These are phyloP conservation scores for Ustilago esculenta DNA, from an alignment of 1,284 basidiomycete species.

Conservation along the genomic window DNA sequence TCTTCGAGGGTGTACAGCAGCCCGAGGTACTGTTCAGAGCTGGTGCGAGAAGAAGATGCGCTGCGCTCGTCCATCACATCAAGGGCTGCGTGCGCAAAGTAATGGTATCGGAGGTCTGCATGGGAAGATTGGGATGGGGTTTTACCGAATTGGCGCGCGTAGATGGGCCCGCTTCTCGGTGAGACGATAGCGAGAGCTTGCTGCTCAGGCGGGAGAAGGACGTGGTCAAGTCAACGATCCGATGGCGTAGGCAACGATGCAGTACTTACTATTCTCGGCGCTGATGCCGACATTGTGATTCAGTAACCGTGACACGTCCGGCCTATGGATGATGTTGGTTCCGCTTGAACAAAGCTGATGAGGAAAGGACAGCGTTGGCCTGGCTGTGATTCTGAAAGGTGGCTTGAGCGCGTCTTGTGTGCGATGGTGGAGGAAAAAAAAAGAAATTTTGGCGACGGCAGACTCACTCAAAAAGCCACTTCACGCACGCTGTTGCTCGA, in stretches of 20 bases:
- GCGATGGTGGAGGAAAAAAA: conserved; percentile 16
- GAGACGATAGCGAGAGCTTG: conserved; percentile 52
- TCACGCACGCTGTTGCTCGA: too few relatives aligned
- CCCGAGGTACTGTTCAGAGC: conserved; percentile 65
- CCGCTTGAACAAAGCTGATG: too few relatives aligned
- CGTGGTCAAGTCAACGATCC: too few relatives aligned
- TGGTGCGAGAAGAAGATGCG: conserved; percentile 34
- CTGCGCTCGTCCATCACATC: conserved; percentile 67
- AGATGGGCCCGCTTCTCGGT: conserved; percentile 44
- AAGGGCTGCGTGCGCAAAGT: conserved; percentile 64
- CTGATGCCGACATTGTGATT: conserved; percentile 16
- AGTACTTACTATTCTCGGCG: conserved; percentile 25
- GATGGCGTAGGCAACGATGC: neutral
- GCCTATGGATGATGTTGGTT: too few relatives aligned
- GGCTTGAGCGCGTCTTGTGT: conserved; percentile 2
- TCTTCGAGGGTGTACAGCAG: conserved; percentile 67
- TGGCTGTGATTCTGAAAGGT: neutral
- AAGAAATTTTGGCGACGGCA: conserved; percentile 2
- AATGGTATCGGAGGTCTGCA: conserved; percentile 59
- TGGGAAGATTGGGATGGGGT: conserved; percentile 4
- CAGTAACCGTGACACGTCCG: too few relatives aligned
- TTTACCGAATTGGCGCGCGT: conserved; percentile 40
- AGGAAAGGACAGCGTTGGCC: too few relatives aligned
- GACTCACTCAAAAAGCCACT: too few relatives aligned
- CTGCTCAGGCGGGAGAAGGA: neutral